Evolutionary conservation across 2,329 filamentous ascomycete genomes (phyloP), one percentile per base, ranked within the genome.

Genomic region (Zarea fungicola): DNA sequence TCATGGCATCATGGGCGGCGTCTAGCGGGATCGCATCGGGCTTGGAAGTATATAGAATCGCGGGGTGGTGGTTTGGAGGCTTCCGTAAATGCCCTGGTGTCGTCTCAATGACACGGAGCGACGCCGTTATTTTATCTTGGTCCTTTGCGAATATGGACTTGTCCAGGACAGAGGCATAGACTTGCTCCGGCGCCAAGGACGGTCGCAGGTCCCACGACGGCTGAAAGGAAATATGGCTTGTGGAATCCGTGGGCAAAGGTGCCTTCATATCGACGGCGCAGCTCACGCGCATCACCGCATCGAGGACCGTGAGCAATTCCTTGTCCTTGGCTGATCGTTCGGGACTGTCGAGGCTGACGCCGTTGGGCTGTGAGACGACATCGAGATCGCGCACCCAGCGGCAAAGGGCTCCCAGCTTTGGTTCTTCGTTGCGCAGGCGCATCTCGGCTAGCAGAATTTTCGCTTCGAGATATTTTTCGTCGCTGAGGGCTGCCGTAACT

Each of bases 341-440:
- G 3, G 63, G 54, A 1, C 52, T 53, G 41, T 57, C 49, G 10
- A 59, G 13, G 32, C 62, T 61, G 39, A 67, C 64, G 3, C 72
- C 71, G 2, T 70, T 70, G 0, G 77, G 68, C 46, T 77, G 70
- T 19, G 80, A 79, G 42, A 86, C 78, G 21, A 86, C 78, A 57
- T 87, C 84, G 22, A 87, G 68, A 58, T 86, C 83, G 50, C 84
- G 76, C 5, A 87, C 84, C 84, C 84, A 88, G 49, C 84, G 78
- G 62, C 83, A 87, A 7, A 87, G 65, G 2, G 84, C 82, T 18
- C 84, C 84, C 0, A 87, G 66, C 55, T 85, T 85, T 0, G 84
- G 84, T 16, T 78, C 74, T 53, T 87, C 75, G 3, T 72, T 69
- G n/a, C 83, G 71, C 16, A 87, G 80, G 25, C 77, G 74, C 84